Percentiles rank a stretch among this genome's conserved stretches.
These are phyloP conservation scores for Beauveria sp. DNA, from an alignment of 2,329 filamentous ascomycete genomes.

Conservation along the genomic window DNA sequence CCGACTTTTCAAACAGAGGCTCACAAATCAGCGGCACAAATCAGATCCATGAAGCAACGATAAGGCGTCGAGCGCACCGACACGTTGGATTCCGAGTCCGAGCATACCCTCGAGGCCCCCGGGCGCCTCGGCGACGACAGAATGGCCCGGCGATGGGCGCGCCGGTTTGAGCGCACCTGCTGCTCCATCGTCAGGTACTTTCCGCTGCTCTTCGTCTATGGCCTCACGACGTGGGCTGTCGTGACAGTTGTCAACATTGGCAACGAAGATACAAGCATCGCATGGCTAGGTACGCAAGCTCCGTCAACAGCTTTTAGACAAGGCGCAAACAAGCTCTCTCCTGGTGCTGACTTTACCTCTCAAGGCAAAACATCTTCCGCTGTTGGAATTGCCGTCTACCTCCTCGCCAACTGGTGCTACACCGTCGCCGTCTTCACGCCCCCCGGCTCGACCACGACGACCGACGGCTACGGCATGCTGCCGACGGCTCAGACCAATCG, in stretches of 20 bases:
- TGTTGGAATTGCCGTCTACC: constrained; percentile 63
- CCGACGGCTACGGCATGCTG: constrained; percentile 68
- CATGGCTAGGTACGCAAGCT: constrained; percentile 47
- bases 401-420: constrained; percentile 80
- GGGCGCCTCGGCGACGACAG: constrained; percentile 14
- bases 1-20: not conserved
- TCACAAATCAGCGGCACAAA: not conserved
- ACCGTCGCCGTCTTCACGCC: constrained; percentile 88
- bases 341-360: not conserved
- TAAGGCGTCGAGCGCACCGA: constrained; percentile 14
- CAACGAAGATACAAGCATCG: constrained; percentile 40
- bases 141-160: constrained; percentile 56
- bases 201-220: constrained; percentile 83
- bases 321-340: not conserved
- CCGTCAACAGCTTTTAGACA: not conserved
- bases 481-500: constrained; percentile 50
- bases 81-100: constrained; percentile 9
- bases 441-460: constrained; percentile 64
- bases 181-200: constrained; percentile 74
- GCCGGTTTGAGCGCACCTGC: constrained; percentile 72
- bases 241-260: constrained; percentile 78
- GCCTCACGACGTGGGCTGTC: constrained; percentile 86
- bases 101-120: constrained; percentile 13
- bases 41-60: not conserved
- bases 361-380: constrained; percentile 49